Evolutionary conservation across 202 grass and related monocot genomes (phyloP).

Genomic region (Elaeis oleifera): DNA sequence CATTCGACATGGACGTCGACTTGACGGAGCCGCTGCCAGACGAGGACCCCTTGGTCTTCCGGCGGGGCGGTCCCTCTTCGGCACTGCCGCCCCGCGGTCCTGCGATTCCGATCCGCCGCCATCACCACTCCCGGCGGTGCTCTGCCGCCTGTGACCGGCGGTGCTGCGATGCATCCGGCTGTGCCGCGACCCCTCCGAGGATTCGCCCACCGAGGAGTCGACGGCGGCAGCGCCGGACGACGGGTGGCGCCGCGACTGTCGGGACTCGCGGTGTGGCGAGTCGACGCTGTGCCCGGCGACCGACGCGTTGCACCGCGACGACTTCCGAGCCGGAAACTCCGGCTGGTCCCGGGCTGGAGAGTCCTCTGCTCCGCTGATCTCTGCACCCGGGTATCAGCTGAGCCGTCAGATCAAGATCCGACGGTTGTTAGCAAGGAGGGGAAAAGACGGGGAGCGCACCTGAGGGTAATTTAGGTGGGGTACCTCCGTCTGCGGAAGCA

Average conservation of each 20-base stretch:
- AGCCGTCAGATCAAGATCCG: too few species aligned
- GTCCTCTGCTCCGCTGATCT: too few species aligned
- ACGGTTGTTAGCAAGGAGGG: neutral
- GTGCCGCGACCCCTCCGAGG: neutral
- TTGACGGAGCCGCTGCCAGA: neutral
- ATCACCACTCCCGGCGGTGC: neutral
- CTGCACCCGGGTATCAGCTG: conserved; percentile 1
- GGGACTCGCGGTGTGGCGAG: neutral
- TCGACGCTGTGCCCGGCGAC: neutral
- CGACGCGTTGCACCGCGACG: conserved; percentile 13
- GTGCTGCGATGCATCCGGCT: conserved; percentile 13
- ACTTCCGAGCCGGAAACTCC: neutral
- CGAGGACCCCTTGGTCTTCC: conserved; percentile 22
- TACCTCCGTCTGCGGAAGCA: neutral
- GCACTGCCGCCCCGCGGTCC: neutral
- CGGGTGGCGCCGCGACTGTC: neutral
- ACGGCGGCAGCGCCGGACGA: too few species aligned
- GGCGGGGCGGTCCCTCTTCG: conserved; percentile 30
- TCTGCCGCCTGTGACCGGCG: neutral
- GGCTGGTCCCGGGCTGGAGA: neutral
- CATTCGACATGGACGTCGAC: conserved; percentile 3
- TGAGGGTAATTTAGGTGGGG: too few species aligned
- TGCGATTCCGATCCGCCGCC: conserved; percentile 12
- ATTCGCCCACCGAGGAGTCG: too few species aligned
- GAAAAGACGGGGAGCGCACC: neutral